Conservation (phyloP, 2,329 filamentous ascomycete species). For the Ophidiomyces ophidiicola region DNA sequence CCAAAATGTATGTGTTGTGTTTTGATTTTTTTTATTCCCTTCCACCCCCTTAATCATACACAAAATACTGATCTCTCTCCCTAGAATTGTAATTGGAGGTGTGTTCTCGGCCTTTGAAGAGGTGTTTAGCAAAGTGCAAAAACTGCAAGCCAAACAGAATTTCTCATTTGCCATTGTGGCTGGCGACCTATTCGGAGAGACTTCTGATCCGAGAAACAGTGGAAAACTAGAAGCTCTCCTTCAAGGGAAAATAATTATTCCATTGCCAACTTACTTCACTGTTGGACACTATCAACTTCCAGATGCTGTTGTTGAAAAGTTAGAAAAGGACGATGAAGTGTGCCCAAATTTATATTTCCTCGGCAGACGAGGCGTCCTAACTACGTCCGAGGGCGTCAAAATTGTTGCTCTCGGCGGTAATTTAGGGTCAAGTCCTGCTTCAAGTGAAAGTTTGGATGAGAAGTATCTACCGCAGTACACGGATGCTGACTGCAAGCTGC, state of each 20-base stretch:
- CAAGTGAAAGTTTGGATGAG: constrained; percentile 38
- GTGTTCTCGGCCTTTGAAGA: constrained; percentile 65
- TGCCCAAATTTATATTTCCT: constrained; percentile 87
- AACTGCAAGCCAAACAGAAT: constrained; percentile 72
- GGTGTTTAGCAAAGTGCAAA: constrained; percentile 66
- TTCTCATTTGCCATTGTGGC: constrained; percentile 76
- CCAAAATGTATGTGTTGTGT: constrained; percentile 42
- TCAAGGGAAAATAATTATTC: constrained; percentile 57
- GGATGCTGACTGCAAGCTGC: constrained; percentile 58
- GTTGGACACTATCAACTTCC: constrained; percentile 65
- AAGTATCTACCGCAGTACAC: constrained; percentile 68
- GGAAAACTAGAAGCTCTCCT: constrained; percentile 55
- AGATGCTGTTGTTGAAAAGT: constrained; percentile 53
- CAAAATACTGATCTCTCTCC: constrained; percentile 1
- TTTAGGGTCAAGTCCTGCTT: constrained; percentile 42
- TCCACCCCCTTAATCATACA: background rate
- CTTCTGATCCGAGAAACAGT: constrained; percentile 38
- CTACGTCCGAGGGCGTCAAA: constrained; percentile 76
- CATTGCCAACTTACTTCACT: constrained; percentile 83
- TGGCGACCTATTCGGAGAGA: constrained; percentile 65
- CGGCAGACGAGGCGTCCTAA: constrained; percentile 73
- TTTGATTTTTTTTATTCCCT: background rate
- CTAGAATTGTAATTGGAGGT: constrained; percentile 61
- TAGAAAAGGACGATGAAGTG: constrained; percentile 60
- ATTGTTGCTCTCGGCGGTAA: constrained; percentile 77